A percentile compares a stretch with the other conserved stretches of the same genome.
phyloP scores from a whole-genome alignment of 2,329 filamentous ascomycete genomes.

The Mycosphaerella arachidis region DNA sequence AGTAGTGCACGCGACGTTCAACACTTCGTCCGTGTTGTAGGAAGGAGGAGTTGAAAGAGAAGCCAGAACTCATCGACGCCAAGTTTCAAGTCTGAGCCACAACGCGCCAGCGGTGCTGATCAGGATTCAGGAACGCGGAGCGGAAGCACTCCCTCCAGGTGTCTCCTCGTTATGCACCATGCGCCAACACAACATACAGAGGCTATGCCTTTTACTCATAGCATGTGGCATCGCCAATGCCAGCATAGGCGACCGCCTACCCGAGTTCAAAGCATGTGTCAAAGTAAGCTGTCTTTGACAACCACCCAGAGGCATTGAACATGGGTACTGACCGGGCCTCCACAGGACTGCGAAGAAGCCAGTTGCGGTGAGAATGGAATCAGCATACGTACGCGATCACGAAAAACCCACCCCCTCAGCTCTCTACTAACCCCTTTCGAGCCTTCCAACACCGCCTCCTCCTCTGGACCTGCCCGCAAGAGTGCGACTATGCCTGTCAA shows the following conservation, averaged over 20 bases:
- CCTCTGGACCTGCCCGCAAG: conserved; percentile 84
- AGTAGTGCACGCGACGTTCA: not conserved
- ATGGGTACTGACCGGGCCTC: conserved; percentile 6
- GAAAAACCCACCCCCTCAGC: not conserved
- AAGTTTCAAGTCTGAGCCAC: not conserved
- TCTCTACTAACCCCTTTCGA: conserved; percentile 37
- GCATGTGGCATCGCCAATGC: conserved; percentile 42
- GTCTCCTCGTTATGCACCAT: conserved; percentile 21
- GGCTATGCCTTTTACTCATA: conserved; percentile 21
- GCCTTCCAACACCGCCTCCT: conserved; percentile 80
- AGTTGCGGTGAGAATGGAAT: conserved; percentile 69
- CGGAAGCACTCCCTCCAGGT: not conserved
- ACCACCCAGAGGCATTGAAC: not conserved
- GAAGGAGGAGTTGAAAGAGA: not conserved
- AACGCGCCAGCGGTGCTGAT: not conserved
- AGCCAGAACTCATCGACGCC: not conserved
- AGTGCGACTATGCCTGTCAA: conserved; percentile 98
- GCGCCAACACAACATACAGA: conserved; percentile 17
- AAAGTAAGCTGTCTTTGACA: conserved; percentile 52
- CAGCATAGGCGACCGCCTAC: conserved; percentile 76
- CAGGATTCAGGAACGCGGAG: not conserved
- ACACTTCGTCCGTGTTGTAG: not conserved
- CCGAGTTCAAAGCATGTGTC: conserved; percentile 83
- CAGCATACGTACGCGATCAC: conserved; percentile 61
- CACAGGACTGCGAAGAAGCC: conserved; percentile 70